These are phyloP conservation scores for Trametes cinnabarina DNA, from an alignment of 768 basidiomycete species.

Conservation along the genomic window DNA sequence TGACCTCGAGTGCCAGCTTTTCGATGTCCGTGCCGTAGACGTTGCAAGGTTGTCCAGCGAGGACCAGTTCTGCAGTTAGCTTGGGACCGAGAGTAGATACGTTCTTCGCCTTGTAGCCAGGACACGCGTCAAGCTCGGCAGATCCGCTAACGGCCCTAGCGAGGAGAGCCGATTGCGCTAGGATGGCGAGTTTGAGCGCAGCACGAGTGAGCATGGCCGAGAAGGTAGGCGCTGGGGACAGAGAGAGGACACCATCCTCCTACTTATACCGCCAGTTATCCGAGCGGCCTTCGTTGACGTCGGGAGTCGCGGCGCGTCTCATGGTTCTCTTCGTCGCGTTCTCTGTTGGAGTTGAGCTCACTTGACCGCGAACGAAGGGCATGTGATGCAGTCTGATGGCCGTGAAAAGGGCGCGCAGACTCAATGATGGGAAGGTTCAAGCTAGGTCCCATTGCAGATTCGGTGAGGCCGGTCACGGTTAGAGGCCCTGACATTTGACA, in stretches of 20 bases:
- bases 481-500: no score
- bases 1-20: conserved; percentile 47
- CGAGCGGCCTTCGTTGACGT: conserved; percentile 3
- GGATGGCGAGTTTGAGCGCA: conserved; percentile 3
- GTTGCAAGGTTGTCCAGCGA: conserved; percentile 53
- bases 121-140: conserved; percentile 49
- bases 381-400: conserved; percentile 12
- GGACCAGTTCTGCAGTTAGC: conserved; percentile 51
- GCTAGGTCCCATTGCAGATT: no score
- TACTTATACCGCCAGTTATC: neutral
- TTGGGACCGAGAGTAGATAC: conserved; percentile 38
- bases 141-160: conserved; percentile 27
- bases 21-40: conserved; percentile 58
- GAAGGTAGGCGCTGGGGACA: neutral
- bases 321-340: conserved; percentile 1
- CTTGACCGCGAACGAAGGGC: conserved; percentile 9
- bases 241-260: neutral
- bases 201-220: conserved; percentile 6
- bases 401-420: neutral
- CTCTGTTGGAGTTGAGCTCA: neutral
- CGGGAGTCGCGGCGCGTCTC: conserved; percentile 2
- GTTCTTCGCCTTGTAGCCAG: conserved; percentile 55
- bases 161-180: conserved; percentile 7
- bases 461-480: no score
- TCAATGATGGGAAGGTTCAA: neutral